phyloP scores from a whole-genome alignment of 148 eudicot species.

The Rhododendron molle region DNA sequence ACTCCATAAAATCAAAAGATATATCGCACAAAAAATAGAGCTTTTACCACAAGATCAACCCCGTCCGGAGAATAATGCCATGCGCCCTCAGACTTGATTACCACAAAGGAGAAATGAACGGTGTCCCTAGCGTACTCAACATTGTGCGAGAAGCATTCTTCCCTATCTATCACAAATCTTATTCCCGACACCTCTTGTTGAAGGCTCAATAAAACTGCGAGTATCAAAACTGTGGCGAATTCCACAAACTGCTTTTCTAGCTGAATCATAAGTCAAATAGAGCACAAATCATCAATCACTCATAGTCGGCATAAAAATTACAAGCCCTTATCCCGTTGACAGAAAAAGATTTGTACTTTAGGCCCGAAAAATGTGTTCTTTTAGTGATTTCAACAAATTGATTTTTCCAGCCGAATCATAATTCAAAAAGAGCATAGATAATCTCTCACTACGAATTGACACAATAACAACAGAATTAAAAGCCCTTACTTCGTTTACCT shows the following conservation, averaged over 20 bases:
- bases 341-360: not conserved
- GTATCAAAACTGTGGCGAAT: not conserved
- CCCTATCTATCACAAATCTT: conserved; percentile 83
- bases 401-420: too few relatives aligned
- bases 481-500: not conserved
- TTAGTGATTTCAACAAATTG: not conserved
- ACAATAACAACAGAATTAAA: not conserved
- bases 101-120: conserved; percentile 75
- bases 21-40: not conserved
- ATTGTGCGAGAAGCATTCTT: conserved; percentile 85
- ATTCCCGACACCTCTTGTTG: conserved; percentile 50
- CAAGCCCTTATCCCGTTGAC: not conserved
- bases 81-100: conserved; percentile 68
- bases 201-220: conserved; percentile 32
- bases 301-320: not conserved
- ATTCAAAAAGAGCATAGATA: too few relatives aligned
- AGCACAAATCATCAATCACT: not conserved
- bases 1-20: not conserved
- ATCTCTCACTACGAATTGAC: too few relatives aligned
- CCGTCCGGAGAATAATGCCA: conserved; percentile 76
- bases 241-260: conserved; percentile 4
- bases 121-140: conserved; percentile 65
- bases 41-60: conserved; percentile 82
- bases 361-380: not conserved
- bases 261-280: conserved; percentile 12